Conservation (phyloP, 1,284 basidiomycete genomes). For the Wolfiporia cocos region DNA sequence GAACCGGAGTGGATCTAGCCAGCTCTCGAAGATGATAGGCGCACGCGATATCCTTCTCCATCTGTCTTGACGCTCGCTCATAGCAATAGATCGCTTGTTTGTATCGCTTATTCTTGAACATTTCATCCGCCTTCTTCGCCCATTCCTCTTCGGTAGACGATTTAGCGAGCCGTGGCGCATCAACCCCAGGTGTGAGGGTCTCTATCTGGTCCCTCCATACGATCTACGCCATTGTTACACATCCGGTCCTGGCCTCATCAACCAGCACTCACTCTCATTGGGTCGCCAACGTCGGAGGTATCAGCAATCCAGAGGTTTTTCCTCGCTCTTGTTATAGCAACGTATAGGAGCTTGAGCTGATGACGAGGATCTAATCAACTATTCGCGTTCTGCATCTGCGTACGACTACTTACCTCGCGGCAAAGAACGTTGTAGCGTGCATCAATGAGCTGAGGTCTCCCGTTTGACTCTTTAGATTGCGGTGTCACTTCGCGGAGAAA, state of each 20-base stretch:
- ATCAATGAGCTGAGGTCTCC: constrained; percentile 45
- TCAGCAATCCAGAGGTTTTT: constrained; percentile 67
- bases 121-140: constrained; percentile 39
- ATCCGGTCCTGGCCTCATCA: no score
- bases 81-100: constrained; percentile 58
- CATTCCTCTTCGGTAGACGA: constrained; percentile 48
- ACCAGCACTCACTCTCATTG: constrained; percentile 51
- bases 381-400: not conserved
- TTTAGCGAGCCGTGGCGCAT: constrained; percentile 43
- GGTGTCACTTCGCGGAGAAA: constrained; percentile 43
- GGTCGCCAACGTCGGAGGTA: constrained; percentile 45
- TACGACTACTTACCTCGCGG: constrained; percentile 38
- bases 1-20: constrained; percentile 22
- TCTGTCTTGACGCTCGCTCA: constrained; percentile 39
- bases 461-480: no score
- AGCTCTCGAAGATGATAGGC: constrained; percentile 39
- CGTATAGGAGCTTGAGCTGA: constrained; percentile 63
- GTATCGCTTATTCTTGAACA: constrained; percentile 54
- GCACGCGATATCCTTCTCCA: constrained; percentile 39
- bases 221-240: constrained; percentile 25
- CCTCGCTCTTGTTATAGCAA: constrained; percentile 63
- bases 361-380: not conserved
- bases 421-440: constrained; percentile 52
- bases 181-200: constrained; percentile 34
- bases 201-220: constrained; percentile 45